A percentile compares a stretch with the other conserved stretches of the same genome.
phyloP scores from a whole-genome alignment of 2,329 filamentous ascomycete species.

The Fusarium albosuccineum region DNA sequence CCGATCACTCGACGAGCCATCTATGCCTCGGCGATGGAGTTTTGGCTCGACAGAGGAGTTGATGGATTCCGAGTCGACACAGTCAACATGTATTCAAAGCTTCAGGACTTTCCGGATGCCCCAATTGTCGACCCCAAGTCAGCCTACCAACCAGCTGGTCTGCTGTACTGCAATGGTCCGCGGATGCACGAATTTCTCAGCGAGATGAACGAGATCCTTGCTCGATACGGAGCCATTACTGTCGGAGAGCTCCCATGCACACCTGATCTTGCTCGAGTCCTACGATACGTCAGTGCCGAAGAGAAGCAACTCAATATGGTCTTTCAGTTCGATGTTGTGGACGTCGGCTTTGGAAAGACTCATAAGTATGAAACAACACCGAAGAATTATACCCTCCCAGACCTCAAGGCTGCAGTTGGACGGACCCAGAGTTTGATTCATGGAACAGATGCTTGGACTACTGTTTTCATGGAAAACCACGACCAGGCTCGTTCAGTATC shows the following conservation, averaged over 20 bases:
- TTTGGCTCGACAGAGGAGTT: slow-evolving; percentile 82
- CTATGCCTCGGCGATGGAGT: slow-evolving; percentile 78
- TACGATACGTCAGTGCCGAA: slow-evolving; percentile 70
- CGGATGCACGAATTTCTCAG: slow-evolving; percentile 75
- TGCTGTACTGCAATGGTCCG: slow-evolving; percentile 76
- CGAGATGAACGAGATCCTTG: slow-evolving; percentile 74
- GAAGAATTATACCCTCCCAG: slow-evolving; percentile 59
- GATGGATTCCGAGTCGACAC: slow-evolving; percentile 82
- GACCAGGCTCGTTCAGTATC: slow-evolving; percentile 72
- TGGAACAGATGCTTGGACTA: slow-evolving; percentile 71
- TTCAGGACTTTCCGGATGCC: slow-evolving; percentile 68
- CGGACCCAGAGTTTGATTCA: slow-evolving; percentile 66
- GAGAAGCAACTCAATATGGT: slow-evolving; percentile 76
- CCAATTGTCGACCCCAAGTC: slow-evolving; percentile 63
- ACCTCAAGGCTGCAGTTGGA: slow-evolving; percentile 62
- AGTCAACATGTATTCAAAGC: slow-evolving; percentile 80
- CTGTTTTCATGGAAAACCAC: slow-evolving; percentile 75
- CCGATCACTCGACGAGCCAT: slow-evolving; percentile 75
- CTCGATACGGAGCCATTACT: slow-evolving; percentile 74
- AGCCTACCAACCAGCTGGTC: slow-evolving; percentile 64
- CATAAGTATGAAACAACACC: slow-evolving; percentile 65
- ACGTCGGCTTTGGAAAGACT: slow-evolving; percentile 67
- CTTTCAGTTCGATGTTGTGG: slow-evolving; percentile 75
- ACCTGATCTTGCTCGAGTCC: slow-evolving; percentile 67
- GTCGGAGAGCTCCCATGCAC: slow-evolving; percentile 78